Evolutionary conservation across 306 rosid species (phyloP).

Genomic region (Cyamopsis tetragonoloba): DNA sequence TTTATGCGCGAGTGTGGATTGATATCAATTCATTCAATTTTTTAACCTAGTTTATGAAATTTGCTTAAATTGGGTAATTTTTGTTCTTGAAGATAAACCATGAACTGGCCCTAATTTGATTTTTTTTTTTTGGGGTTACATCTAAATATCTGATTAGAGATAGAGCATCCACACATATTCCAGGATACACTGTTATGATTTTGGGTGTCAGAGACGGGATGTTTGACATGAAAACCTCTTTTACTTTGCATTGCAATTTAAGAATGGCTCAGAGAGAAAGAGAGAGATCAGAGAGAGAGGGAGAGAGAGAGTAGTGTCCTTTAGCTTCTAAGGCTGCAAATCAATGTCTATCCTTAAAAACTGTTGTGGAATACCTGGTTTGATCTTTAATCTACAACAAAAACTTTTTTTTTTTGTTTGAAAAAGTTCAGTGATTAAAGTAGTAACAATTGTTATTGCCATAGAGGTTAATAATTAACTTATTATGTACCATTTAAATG

Average conservation of each 20-base stretch:
- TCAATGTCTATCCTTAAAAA: slow-evolving; percentile 30
- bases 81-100: background rate
- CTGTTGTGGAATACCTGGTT: slow-evolving; percentile 42
- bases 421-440: background rate
- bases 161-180: background rate
- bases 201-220: slow-evolving; percentile 60
- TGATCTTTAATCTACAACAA: slow-evolving; percentile 15
- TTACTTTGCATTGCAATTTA: slow-evolving; percentile 30
- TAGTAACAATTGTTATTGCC: background rate
- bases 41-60: background rate
- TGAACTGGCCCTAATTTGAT: slow-evolving; percentile 18
- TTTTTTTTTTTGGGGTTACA: too few relatives aligned
- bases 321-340: slow-evolving; percentile 33
- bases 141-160: slow-evolving; percentile 3
- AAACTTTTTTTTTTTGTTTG: slow-evolving; percentile 9
- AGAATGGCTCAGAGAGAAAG: slow-evolving; percentile 13
- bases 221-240: slow-evolving; percentile 38
- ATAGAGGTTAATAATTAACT: background rate
- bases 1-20: background rate
- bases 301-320: slow-evolving; percentile 12
- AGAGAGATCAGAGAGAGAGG: slow-evolving; percentile 20
- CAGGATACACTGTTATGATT: slow-evolving; percentile 60
- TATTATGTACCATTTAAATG: background rate
- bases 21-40: background rate
- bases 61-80: background rate